These are phyloP conservation scores for Lipomyces japonicus DNA, from an alignment of 805 yeast genomes.

Conservation along the genomic window DNA sequence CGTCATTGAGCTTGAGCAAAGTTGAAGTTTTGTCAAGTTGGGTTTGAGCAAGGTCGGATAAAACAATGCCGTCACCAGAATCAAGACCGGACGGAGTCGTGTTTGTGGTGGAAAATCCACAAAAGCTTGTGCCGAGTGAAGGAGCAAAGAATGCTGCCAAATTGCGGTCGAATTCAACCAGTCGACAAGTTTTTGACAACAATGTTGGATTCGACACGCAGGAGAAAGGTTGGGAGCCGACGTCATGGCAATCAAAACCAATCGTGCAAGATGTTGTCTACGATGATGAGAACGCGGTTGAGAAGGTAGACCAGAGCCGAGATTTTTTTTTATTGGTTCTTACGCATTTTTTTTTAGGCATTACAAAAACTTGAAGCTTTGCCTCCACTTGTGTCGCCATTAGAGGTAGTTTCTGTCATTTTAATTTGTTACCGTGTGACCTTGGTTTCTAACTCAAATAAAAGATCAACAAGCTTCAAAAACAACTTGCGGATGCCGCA, in stretches of 20 bases:
- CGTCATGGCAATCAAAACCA: conserved; percentile 45
- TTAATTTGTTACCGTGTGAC: neutral
- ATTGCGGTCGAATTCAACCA: conserved; percentile 38
- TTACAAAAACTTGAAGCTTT: conserved; percentile 42
- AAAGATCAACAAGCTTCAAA: conserved; percentile 36
- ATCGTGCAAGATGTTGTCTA: conserved; percentile 45
- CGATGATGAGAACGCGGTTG: conserved; percentile 40
- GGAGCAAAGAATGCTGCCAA: conserved; percentile 41
- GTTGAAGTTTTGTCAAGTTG: too few relatives aligned
- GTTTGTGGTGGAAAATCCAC: conserved; percentile 37
- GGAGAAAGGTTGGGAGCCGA: conserved; percentile 38
- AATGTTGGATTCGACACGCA: conserved; percentile 5
- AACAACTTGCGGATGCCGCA: conserved; percentile 41
- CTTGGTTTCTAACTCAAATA: neutral
- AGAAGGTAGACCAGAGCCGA: conserved; percentile 26
- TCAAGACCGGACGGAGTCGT: too few relatives aligned
- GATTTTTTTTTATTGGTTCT: neutral
- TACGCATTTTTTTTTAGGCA: conserved; percentile 30
- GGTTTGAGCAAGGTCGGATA: too few relatives aligned
- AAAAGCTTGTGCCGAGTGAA: conserved; percentile 37
- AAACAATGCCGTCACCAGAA: too few relatives aligned
- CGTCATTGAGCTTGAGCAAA: too few relatives aligned
- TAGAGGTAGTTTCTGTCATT: conserved; percentile 31
- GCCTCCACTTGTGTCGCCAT: conserved; percentile 44
- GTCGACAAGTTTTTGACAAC: conserved; percentile 17